Conservation (phyloP, 257 asterid genomes). For the Nyctanthes arbortristis region DNA sequence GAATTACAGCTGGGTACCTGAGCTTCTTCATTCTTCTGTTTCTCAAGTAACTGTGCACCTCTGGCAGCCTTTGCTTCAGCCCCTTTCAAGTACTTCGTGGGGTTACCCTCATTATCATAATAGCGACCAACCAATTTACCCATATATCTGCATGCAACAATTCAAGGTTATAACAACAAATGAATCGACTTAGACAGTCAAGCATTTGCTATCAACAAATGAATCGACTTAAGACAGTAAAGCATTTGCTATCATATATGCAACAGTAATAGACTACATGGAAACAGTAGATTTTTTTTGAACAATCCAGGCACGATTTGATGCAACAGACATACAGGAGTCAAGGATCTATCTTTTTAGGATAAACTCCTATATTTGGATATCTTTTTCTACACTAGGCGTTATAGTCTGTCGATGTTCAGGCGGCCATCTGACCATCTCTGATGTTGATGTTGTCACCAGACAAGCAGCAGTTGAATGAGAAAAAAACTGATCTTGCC, state of each 20-base stretch:
- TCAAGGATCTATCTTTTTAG: no score
- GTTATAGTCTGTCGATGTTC: no score
- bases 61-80: slow-evolving; percentile 90
- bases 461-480: no score
- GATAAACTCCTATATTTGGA: no score
- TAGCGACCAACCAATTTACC: slow-evolving; percentile 87
- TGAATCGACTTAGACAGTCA: background rate
- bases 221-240: background rate
- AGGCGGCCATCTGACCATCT: no score
- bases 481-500: background rate
- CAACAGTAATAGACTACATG: background rate
- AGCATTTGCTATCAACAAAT: background rate
- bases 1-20: slow-evolving; percentile 79
- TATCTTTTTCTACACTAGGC: no score
- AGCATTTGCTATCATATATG: background rate
- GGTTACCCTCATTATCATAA: slow-evolving; percentile 67
- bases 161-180: background rate
- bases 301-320: no score
- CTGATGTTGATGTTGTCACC: no score
- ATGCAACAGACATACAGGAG: no score
- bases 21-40: slow-evolving; percentile 83
- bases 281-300: background rate
- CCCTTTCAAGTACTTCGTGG: slow-evolving; percentile 87
- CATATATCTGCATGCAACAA: slow-evolving; percentile 46
- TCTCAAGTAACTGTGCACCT: slow-evolving; percentile 88